These are phyloP conservation scores for Phialophora macrospora DNA, from an alignment of 2,329 filamentous ascomycete genomes.

Conservation along the genomic window DNA sequence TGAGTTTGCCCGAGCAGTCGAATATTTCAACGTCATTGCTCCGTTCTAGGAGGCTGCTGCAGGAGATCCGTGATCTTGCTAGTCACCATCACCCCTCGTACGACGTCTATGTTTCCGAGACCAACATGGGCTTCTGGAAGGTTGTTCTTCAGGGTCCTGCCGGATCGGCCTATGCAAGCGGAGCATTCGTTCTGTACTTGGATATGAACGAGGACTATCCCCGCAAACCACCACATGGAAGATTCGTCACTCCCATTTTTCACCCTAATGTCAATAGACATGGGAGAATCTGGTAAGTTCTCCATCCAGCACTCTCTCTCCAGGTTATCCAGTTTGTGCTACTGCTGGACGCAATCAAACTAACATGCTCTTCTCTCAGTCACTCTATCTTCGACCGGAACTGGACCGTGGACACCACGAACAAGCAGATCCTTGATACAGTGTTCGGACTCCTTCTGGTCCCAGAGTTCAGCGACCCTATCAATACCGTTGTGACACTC, in stretches of 20 bases:
- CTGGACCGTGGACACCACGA: conserved; percentile 46
- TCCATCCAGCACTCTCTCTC: background rate
- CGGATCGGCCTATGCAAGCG: conserved; percentile 42
- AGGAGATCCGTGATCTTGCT: conserved; percentile 46
- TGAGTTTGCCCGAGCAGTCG: conserved; percentile 1
- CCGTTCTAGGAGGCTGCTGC: conserved; percentile 21
- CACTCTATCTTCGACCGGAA: conserved; percentile 40
- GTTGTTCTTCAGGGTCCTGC: conserved; percentile 46
- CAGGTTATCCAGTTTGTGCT: background rate
- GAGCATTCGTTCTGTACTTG: conserved; percentile 46
- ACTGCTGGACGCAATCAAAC: no score
- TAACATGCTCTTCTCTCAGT: conserved; percentile 2
- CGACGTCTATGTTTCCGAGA: conserved; percentile 49
- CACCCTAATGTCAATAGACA: conserved; percentile 49
- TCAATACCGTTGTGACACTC: conserved; percentile 37
- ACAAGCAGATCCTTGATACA: conserved; percentile 44
- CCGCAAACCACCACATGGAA: conserved; percentile 43
- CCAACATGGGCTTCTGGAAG: conserved; percentile 50
- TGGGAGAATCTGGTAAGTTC: conserved; percentile 45
- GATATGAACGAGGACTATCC: conserved; percentile 47
- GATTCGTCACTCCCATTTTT: conserved; percentile 47
- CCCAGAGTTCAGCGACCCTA: conserved; percentile 43
- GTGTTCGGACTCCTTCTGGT: conserved; percentile 45
- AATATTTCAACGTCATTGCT: conserved; percentile 12
- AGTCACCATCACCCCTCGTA: conserved; percentile 43